These are phyloP conservation scores for Actinomortierella ambigua DNA, from an alignment of 371 early-diverging fungal species.

Conservation along the genomic window DNA sequence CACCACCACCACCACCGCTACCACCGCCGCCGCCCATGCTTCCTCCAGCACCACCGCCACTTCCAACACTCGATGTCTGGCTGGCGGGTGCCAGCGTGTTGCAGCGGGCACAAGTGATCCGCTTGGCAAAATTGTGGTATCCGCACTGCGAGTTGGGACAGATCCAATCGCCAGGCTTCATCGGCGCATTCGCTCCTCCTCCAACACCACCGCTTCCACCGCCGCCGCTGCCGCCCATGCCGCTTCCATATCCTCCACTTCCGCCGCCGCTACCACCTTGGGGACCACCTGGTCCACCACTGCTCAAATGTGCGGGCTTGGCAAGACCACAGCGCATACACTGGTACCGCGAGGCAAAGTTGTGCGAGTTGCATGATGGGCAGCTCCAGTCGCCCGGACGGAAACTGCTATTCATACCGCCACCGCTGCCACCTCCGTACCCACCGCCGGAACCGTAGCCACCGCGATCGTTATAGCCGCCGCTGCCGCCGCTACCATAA, in stretches of 20 bases:
- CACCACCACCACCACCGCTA: slow-evolving; percentile 15
- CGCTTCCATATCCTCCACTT: neutral
- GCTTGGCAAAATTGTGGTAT: slow-evolving; percentile 65
- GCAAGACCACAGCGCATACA: slow-evolving; percentile 61
- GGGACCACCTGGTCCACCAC: too few species aligned
- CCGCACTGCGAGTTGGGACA: slow-evolving; percentile 57
- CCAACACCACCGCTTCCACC: too few species aligned
- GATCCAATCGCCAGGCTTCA: slow-evolving; percentile 69
- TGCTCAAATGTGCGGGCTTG: slow-evolving; percentile 33
- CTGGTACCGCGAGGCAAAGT: slow-evolving; percentile 71
- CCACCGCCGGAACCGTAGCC: slow-evolving; percentile 24
- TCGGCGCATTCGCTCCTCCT: slow-evolving; percentile 10
- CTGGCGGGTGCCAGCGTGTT: slow-evolving; percentile 16
- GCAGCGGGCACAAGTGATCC: slow-evolving; percentile 49
- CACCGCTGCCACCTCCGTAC: slow-evolving; percentile 36
- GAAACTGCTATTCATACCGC: slow-evolving; percentile 46
- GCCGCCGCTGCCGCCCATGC: neutral
- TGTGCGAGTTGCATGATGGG: slow-evolving; percentile 66
- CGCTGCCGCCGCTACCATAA: slow-evolving; percentile 14
- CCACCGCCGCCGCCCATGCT: neutral
- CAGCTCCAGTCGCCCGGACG: slow-evolving; percentile 72
- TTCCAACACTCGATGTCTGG: slow-evolving; percentile 6
- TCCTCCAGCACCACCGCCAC: slow-evolving; percentile 10
- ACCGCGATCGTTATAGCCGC: slow-evolving; percentile 4
- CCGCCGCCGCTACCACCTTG: too few species aligned